Base-by-base conservation (phyloP, 495 filamentous ascomycete species). In the Evansstolkia leycettana region DNA sequence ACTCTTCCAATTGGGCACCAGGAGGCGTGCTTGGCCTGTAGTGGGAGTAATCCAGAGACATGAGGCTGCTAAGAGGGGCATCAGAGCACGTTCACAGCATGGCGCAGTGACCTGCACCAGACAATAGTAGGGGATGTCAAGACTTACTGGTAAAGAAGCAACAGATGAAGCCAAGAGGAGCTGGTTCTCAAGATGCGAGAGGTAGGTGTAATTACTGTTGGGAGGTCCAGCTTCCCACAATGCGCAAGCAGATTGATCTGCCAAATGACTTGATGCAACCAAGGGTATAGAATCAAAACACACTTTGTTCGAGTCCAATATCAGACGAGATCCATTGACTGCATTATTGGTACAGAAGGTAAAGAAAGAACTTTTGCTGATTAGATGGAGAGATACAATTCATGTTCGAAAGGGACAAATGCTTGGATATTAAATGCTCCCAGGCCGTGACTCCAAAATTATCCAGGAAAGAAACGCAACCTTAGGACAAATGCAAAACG, bases 1-100 rank as follows among this genome's bases (percentile, higher is more conserved):
- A 46, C 33, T 54, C 54, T 28, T 54, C 54, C 34, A 55, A 52
- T 29, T 48, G 52, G 12, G 55, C 10, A 12, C 43, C 46, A 17
- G 67, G 63, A 28, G 68, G 68, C 24, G 68, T 70, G 23, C 52
- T 59, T 29, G 67, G 68, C 33, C 57, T 55, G 38, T 69, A 70
- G 42, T 49, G 59, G 39, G 58, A 51, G 34, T 59, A 57, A 41
- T 62, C 55, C 17, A 62, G 42, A 51, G 66, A 58, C 67, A 73
- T 73, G 38, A 41, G 61, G 20, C 20, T 9, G 44, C 30, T 38
- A 37, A 28, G 18, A 37, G 20, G 9, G 4, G 20, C 9, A 9
- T 23, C 20, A 23, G 20, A 23, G 5, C 4, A 23, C 4, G 20
- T 23, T 23, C 20, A 9, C 20, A 9, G 9, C 20, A 23, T 23